Conservation (phyloP, 2,329 filamentous ascomycete genomes). For the Apiospora pterosperma region DNA sequence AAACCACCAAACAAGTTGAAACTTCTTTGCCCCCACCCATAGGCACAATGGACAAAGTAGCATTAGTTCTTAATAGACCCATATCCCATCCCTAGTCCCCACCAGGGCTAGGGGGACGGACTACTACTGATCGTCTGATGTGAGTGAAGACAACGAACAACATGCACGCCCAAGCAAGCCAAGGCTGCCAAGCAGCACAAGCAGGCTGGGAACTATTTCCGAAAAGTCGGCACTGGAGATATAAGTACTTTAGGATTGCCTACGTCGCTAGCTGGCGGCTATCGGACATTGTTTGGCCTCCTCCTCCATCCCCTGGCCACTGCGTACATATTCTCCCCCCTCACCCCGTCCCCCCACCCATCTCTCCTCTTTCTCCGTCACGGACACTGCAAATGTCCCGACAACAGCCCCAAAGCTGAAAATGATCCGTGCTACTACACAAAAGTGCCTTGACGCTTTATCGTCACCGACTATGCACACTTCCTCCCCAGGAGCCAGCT, state of each 20-base stretch:
- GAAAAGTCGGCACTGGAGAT: conserved; percentile 4
- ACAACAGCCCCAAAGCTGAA: not conserved
- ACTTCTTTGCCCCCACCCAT: not conserved
- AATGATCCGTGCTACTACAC: not conserved
- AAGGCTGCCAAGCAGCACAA: not conserved
- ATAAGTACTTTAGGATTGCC: conserved; percentile 20
- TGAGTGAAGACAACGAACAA: not conserved
- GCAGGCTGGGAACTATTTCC: not conserved
- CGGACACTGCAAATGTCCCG: not conserved
- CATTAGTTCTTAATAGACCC: not conserved
- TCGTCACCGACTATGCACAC: not conserved
- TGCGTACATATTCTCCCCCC: not conserved
- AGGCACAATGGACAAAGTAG: not conserved
- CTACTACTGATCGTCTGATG: not conserved
- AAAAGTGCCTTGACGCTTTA: not conserved
- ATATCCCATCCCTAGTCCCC: not conserved
- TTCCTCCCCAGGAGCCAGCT: not conserved
- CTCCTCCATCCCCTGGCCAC: not conserved
- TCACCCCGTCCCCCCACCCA: not conserved
- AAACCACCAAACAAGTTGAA: not conserved
- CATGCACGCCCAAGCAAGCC: not conserved
- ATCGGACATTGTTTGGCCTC: not conserved
- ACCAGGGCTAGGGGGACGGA: not conserved
- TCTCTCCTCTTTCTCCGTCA: not conserved
- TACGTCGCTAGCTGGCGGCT: conserved; percentile 10